Base-by-base conservation (phyloP, 805 yeast species). In the Candida taoyuanica region DNA sequence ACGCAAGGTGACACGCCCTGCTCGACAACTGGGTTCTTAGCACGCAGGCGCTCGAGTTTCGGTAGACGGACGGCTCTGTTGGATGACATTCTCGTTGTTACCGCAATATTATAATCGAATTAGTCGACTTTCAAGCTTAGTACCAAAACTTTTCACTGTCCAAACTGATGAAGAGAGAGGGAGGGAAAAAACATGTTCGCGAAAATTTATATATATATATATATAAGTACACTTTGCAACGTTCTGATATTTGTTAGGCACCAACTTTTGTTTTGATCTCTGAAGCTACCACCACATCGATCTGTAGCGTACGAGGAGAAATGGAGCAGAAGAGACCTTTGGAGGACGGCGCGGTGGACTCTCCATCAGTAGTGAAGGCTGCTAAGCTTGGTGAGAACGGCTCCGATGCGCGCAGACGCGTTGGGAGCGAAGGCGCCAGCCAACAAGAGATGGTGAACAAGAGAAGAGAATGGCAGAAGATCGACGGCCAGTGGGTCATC, bases 41-140 rank as follows among this genome's bases (percentile, higher is more conserved):
- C 83, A 59, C 78, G 74, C 36, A 86, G 69, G 55, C 80, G 71
- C 29, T 87, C 89, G 44, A 86, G 71, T 16, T 88, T 85, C 18
- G 94, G 95, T 20, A 79, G 56, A 47, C 71, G 64, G n/a, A 66
- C 60, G 9, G 70, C 69, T 29, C 60, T 52, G 47, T 60, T 64
- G 20, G 55, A 39, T 49, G 62, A 39, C 68, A 63, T 65, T 52
- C 52, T 21, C 28, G 17, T 5, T 29, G 28, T 13, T 14, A 16
- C 7, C 19, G 19, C 16, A n/a, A n/a, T n/a, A n/a, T n/a, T n/a
- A n/a, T n/a, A n/a, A n/a, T n/a, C n/a, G n/a, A n/a, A n/a, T n/a
- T n/a, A n/a, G n/a, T n/a, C n/a, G n/a, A n/a, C n/a, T n/a, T n/a
- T n/a, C n/a, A n/a, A n/a, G n/a, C n/a, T n/a, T n/a, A n/a, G n/a